Base-by-base conservation (phyloP, 257 asterid species). In the Verbena officinalis region DNA sequence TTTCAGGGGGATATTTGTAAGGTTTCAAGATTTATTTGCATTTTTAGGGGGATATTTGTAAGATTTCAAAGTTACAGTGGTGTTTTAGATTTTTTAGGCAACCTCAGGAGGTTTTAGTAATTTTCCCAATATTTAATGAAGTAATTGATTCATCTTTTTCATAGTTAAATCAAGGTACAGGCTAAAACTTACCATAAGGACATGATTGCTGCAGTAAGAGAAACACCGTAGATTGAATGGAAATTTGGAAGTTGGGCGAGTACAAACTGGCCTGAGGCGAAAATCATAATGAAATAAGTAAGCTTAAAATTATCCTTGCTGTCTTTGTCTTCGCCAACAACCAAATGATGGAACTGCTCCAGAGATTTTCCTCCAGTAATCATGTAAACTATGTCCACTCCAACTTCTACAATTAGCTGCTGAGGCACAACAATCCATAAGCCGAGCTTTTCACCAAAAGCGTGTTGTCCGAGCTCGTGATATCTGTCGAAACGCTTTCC, bases 351-450 rank as follows among this genome's bases (percentile, higher is more conserved):
- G 40, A 77, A 69, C 13, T 69, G 46, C 39, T 4, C 5, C 10
- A 77, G 65, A 0, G 82, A 69, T n/a, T 69, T 42, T 0, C 79
- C 82, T 23, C 79, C 79, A 9, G 70, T 59, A 9, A 77, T 62
- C 79, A 77, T 73, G 78, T 73, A 77, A 7, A 77, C 76, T 3
- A 73, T 77, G 69, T 77, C 71, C 16, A 73, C 71, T 9, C 77
- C 82, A 33, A 69, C 73, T 34, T 69, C 71, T 0, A 77, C 78
- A 9, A 72, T 24, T 0, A 77, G 72, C 56, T 77, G 78, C 19
- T 52, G 73, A 17, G 82, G 78, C 59, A 77, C 73, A 0, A 77
- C 73, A 40, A 77, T 73, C 78, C 78, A 69, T 30, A 73, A 20
- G n/a, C 77, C 78, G 1, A 77, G 78, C 38, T 72, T 77, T 10